phyloP scores from a whole-genome alignment of 306 rosid species.

The Cajanus cajan region DNA sequence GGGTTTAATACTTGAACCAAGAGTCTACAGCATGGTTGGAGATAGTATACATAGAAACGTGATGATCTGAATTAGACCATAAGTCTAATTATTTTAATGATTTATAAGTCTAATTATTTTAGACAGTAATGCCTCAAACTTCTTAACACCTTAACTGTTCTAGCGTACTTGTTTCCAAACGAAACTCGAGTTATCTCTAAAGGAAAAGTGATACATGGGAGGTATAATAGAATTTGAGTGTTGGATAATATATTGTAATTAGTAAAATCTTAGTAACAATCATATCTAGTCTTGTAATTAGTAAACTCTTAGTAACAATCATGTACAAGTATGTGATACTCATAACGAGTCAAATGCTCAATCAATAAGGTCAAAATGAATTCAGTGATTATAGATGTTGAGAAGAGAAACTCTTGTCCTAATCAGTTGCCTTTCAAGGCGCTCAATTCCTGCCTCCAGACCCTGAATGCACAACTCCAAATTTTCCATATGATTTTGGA shows the following conservation, averaged over 20 bases:
- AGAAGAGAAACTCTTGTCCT: slow-evolving; percentile 39
- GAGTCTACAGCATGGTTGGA: not conserved
- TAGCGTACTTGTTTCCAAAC: not conserved
- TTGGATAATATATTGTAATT: not conserved
- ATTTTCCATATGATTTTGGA: slow-evolving; percentile 22
- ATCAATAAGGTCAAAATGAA: slow-evolving; percentile 7
- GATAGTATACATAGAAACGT: not conserved
- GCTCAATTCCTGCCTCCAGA: slow-evolving; percentile 25
- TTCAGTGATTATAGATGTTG: slow-evolving; percentile 23
- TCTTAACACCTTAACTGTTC: not conserved
- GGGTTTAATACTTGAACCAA: slow-evolving; percentile 12
- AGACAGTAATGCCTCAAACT: not conserved
- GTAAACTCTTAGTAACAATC: not conserved
- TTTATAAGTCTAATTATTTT: not conserved
- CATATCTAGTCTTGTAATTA: slow-evolving; percentile 21
- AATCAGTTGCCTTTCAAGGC: slow-evolving; percentile 23
- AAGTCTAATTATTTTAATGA: not conserved
- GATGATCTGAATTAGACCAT: not conserved
- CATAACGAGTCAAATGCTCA: not conserved
- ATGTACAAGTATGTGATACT: slow-evolving; percentile 21
- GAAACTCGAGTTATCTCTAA: not conserved
- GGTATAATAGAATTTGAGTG: not conserved
- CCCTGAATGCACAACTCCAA: slow-evolving; percentile 29
- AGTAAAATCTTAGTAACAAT: slow-evolving; percentile 2
- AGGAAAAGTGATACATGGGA: not conserved